phyloP scores from a whole-genome alignment of 2,329 filamentous ascomycete genomes.

The Xylaria sp. region DNA sequence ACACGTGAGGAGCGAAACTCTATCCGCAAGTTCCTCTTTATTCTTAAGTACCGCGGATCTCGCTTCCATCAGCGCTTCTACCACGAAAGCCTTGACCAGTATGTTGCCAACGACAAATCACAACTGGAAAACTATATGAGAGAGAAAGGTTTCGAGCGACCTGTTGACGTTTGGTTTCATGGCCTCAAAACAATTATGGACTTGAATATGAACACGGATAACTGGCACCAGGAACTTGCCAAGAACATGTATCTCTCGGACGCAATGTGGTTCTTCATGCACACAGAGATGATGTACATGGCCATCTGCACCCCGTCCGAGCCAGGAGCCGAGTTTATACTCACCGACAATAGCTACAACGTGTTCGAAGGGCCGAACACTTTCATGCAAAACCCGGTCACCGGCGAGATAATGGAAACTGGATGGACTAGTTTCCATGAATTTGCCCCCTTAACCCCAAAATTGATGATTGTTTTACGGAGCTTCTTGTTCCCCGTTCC shows the following conservation, averaged over 20 bases:
- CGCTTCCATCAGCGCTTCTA: constrained; percentile 50
- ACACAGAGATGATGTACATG: constrained; percentile 45
- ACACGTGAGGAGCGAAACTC: constrained; percentile 47
- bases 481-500: constrained; percentile 37
- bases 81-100: constrained; percentile 49
- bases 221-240: constrained; percentile 42
- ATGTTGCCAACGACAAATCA: constrained; percentile 46
- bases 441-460: constrained; percentile 47
- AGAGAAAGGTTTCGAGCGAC: constrained; percentile 39
- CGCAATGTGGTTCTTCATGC: constrained; percentile 44
- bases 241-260: constrained; percentile 43
- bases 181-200: constrained; percentile 45
- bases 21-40: constrained; percentile 58
- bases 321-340: constrained; percentile 33
- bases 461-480: constrained; percentile 47
- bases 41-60: constrained; percentile 57
- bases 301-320: constrained; percentile 46
- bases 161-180: constrained; percentile 49
- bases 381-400: constrained; percentile 30
- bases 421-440: constrained; percentile 43
- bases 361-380: constrained; percentile 47
- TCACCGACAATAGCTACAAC: constrained; percentile 39
- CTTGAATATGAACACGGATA: constrained; percentile 45
- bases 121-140: constrained; percentile 44
- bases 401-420: constrained; percentile 24